phyloP scores from a whole-genome alignment of 352 stramenopile genomes.

The Pythium myriotylum region DNA sequence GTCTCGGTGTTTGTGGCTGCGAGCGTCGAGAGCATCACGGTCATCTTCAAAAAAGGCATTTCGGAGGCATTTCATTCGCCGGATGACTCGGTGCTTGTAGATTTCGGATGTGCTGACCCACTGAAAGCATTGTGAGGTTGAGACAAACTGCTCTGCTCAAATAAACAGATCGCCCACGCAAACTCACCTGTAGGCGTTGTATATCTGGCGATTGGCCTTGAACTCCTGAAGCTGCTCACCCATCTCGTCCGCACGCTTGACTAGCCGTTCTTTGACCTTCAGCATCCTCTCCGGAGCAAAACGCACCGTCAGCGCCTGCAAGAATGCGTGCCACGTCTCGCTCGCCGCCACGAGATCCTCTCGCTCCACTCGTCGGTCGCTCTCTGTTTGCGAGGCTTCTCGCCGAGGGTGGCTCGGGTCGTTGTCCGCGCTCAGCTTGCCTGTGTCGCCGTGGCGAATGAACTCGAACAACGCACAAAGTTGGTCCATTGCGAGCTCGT shows the following conservation, averaged over 20 bases:
- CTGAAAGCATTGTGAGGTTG: no score
- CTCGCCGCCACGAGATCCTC: slow-evolving; percentile 42
- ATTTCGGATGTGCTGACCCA: no score
- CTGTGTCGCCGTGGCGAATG: slow-evolving; percentile 56
- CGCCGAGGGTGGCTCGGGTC: slow-evolving; percentile 41
- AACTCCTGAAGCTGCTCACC: slow-evolving; percentile 49
- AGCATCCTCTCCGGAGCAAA: slow-evolving; percentile 70
- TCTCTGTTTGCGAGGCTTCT: neutral
- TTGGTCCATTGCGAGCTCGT: slow-evolving; percentile 49
- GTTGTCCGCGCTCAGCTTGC: slow-evolving; percentile 47
- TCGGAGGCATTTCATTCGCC: no score
- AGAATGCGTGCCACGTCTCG: slow-evolving; percentile 58
- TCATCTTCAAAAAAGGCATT: no score
- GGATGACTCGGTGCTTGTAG: no score
- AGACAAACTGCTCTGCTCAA: no score
- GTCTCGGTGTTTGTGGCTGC: no score
- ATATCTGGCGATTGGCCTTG: slow-evolving; percentile 62
- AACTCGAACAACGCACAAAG: slow-evolving; percentile 81
- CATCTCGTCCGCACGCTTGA: slow-evolving; percentile 50
- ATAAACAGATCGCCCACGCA: neutral
- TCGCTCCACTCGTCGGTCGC: slow-evolving; percentile 20
- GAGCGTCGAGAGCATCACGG: no score
- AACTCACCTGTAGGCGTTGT: slow-evolving; percentile 65
- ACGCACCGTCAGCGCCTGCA: slow-evolving; percentile 64
- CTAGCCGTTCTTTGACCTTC: slow-evolving; percentile 62